These are phyloP conservation scores for Naganishia kalamii DNA, from an alignment of 768 basidiomycete species.

Conservation along the genomic window DNA sequence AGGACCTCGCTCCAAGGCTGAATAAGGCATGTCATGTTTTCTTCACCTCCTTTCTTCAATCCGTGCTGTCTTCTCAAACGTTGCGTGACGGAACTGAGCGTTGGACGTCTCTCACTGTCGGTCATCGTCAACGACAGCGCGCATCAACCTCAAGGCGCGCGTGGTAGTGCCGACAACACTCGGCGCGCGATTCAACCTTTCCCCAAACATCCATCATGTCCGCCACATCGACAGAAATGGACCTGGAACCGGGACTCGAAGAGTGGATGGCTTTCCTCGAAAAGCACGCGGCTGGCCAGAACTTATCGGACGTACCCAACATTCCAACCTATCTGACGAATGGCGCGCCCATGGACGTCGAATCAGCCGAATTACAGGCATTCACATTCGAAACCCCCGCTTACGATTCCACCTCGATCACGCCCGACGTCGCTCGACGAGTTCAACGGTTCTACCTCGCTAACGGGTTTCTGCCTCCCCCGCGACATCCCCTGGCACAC, in stretches of 20 bases:
- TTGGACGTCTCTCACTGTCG: too few species aligned
- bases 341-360: not conserved
- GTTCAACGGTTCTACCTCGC: conserved; percentile 24
- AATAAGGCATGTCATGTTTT: too few species aligned
- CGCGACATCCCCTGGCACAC: conserved; percentile 28
- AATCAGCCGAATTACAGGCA: not conserved
- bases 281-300: not conserved
- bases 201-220: not conserved
- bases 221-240: not conserved
- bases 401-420: conserved; percentile 17
- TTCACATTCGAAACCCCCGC: conserved; percentile 16
- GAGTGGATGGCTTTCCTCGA: conserved; percentile 3
- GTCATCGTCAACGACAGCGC: not conserved
- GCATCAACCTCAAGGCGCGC: not conserved
- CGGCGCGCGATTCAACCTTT: too few species aligned
- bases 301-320: not conserved
- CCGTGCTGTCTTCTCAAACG: too few species aligned
- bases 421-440: conserved; percentile 14
- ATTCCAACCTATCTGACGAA: not conserved
- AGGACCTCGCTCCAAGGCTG: too few species aligned
- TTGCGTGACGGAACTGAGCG: too few species aligned
- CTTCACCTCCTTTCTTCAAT: too few species aligned
- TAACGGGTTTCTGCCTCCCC: conserved; percentile 30
- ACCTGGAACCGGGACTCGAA: not conserved
- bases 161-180: not conserved